Percentiles rank a stretch among this genome's conserved stretches.
Conservation (phyloP, 2,329 filamentous ascomycete species). For the Nigrospora sphaerica region DNA sequence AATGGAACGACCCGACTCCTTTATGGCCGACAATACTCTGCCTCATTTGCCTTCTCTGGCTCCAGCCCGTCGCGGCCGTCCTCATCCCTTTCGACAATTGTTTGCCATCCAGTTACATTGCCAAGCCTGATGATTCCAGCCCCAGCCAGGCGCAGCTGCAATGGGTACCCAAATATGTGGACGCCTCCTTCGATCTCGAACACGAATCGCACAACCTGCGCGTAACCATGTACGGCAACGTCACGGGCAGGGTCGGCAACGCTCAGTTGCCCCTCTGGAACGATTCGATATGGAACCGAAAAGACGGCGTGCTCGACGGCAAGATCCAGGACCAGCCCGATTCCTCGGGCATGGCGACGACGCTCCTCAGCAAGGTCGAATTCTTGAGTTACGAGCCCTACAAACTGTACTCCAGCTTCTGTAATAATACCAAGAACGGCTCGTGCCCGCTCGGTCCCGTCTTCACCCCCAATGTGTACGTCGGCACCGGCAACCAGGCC, state of each 20-base stretch:
- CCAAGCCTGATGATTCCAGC: constrained; percentile 19
- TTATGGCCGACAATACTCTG: constrained; percentile 22
- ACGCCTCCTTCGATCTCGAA: constrained; percentile 63
- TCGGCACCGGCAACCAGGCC: constrained; percentile 5
- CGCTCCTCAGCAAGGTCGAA: constrained; percentile 63
- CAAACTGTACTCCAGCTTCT: constrained; percentile 54
- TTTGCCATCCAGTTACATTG: constrained; percentile 53
- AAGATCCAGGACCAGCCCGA: constrained; percentile 68
- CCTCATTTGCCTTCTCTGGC: constrained; percentile 28
- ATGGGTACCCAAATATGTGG: constrained; percentile 69
- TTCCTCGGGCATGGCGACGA: constrained; percentile 55
- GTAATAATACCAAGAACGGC: constrained; percentile 51
- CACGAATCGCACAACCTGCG: constrained; percentile 58
- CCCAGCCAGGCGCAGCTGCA: constrained; percentile 59
- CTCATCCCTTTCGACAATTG: constrained; percentile 81
- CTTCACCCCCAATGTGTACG: constrained; percentile 47
- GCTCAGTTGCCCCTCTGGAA: constrained; percentile 52
- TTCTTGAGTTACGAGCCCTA: constrained; percentile 74
- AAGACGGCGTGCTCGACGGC: constrained; percentile 52
- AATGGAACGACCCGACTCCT: not conserved
- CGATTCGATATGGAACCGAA: constrained; percentile 54
- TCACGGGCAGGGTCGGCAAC: constrained; percentile 61
- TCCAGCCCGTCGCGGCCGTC: constrained; percentile 49
- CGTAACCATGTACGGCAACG: constrained; percentile 84
- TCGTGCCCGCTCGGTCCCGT: constrained; percentile 70